These are phyloP conservation scores for Trypanosoma avium DNA, from an alignment of 208 protist genomes.

Conservation along the genomic window DNA sequence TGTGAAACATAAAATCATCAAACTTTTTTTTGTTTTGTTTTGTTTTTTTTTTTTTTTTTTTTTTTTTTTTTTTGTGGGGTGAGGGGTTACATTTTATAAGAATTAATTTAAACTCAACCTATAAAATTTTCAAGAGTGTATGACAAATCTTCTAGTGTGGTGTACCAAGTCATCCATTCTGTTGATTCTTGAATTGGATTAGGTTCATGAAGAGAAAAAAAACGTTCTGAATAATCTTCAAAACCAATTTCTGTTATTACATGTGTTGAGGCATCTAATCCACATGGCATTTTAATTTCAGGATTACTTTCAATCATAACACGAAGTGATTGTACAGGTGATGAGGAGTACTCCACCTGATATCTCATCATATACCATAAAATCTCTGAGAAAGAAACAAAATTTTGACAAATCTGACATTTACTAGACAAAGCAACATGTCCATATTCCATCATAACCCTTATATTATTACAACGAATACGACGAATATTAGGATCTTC, in stretches of 20 bases:
- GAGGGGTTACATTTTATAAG: too few species aligned
- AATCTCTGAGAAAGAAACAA: conserved; percentile 40
- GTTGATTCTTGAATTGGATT: conserved; percentile 48
- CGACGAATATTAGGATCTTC: conserved; percentile 77
- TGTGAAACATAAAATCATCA: too few species aligned
- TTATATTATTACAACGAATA: conserved; percentile 74
- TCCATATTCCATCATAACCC: conserved; percentile 67
- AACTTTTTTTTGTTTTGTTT: too few species aligned
- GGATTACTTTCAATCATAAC: conserved; percentile 21
- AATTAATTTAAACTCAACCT: too few species aligned
- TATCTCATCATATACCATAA: conserved; percentile 78
- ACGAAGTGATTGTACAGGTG: conserved; percentile 25
- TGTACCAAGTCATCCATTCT: conserved; percentile 84
- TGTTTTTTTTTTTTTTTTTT: too few species aligned
- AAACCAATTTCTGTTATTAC: conserved; percentile 53
- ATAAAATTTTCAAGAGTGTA: conserved; percentile 18
- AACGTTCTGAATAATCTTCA: conserved; percentile 78
- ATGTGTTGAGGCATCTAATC: conserved; percentile 42
- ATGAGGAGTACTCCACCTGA: conserved; percentile 56
- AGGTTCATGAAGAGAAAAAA: conserved; percentile 74
- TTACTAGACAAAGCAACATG: conserved; percentile 47
- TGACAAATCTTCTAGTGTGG: conserved; percentile 39
- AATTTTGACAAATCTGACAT: conserved; percentile 24
- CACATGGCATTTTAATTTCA: conserved; percentile 58
- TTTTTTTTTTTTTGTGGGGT: too few species aligned